These are phyloP conservation scores for Quercus bicolor DNA, from an alignment of 306 rosid genomes.

Conservation along the genomic window DNA sequence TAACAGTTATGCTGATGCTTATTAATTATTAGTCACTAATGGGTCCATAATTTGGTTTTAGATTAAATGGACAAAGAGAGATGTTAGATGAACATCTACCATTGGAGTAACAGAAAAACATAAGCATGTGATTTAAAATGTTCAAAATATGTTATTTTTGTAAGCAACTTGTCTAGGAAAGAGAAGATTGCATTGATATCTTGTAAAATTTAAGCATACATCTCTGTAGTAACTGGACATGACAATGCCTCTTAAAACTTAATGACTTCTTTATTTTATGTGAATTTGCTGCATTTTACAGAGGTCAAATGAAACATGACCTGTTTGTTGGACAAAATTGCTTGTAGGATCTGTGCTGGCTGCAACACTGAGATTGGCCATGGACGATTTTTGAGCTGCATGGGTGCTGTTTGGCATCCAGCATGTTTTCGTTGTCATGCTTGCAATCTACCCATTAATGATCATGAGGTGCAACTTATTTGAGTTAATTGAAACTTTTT, in stretches of 20 bases:
- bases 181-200: neutral
- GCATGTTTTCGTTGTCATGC: conserved; percentile 75
- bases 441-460: conserved; percentile 84
- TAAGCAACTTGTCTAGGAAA: neutral
- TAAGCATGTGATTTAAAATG: neutral
- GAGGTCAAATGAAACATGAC: conserved; percentile 8
- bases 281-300: neutral
- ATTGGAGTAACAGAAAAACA: neutral
- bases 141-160: neutral
- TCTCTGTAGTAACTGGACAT: neutral
- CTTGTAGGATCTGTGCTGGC: conserved; percentile 82
- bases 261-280: neutral
- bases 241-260: neutral
- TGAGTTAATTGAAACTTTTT: conserved; percentile 4
- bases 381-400: conserved; percentile 73
- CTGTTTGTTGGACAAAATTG: conserved; percentile 22
- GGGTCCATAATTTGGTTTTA: neutral
- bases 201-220: neutral
- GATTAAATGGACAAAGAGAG: conserved; percentile 2
- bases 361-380: conserved; percentile 76
- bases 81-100: neutral
- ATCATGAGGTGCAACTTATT: conserved; percentile 61
- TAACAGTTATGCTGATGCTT: neutral
- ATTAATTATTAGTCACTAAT: neutral
- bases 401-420: conserved; percentile 89